phyloP scores from a whole-genome alignment of 768 basidiomycete species.

The Aureoboletus auriporus region DNA sequence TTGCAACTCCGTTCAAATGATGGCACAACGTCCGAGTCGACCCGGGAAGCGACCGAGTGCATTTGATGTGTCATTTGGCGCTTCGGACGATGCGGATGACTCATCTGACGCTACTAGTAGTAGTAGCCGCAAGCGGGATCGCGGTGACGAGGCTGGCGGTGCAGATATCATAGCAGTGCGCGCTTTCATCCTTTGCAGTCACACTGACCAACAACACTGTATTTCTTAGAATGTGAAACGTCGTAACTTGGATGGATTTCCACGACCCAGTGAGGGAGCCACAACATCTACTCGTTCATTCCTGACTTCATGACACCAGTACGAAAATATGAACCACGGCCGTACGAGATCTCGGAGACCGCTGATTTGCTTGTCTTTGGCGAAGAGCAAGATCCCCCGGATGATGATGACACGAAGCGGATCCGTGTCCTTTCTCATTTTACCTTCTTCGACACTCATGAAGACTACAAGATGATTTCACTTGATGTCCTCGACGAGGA shows the following conservation, averaged over 20 bases:
- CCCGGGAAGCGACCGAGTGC: slow-evolving; percentile 45
- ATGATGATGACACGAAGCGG: slow-evolving; percentile 43
- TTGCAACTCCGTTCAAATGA: too few species aligned
- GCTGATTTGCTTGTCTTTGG: slow-evolving; percentile 35
- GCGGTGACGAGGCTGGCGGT: slow-evolving; percentile 3
- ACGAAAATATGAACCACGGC: slow-evolving; percentile 35
- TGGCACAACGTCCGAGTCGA: slow-evolving; percentile 10
- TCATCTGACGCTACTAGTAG: slow-evolving; percentile 20
- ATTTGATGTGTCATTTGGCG: slow-evolving; percentile 51
- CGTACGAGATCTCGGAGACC: slow-evolving; percentile 34
- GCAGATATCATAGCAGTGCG: slow-evolving; percentile 15
- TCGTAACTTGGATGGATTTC: slow-evolving; percentile 21
- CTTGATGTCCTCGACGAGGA: slow-evolving; percentile 47
- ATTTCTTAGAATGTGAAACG: slow-evolving; percentile 21
- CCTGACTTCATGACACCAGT: slow-evolving; percentile 23
- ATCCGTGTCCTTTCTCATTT: slow-evolving; percentile 58
- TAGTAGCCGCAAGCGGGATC: slow-evolving; percentile 24
- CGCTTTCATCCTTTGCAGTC: neutral
- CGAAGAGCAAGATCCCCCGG: slow-evolving; percentile 36
- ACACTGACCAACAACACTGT: neutral
- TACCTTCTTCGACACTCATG: slow-evolving; percentile 53
- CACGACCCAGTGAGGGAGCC: slow-evolving; percentile 13
- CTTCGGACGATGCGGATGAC: slow-evolving; percentile 29
- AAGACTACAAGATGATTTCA: slow-evolving; percentile 43
- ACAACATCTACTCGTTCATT: neutral